phyloP scores from a whole-genome alignment of 768 basidiomycete species.

The Paxillus ammoniavirescens region DNA sequence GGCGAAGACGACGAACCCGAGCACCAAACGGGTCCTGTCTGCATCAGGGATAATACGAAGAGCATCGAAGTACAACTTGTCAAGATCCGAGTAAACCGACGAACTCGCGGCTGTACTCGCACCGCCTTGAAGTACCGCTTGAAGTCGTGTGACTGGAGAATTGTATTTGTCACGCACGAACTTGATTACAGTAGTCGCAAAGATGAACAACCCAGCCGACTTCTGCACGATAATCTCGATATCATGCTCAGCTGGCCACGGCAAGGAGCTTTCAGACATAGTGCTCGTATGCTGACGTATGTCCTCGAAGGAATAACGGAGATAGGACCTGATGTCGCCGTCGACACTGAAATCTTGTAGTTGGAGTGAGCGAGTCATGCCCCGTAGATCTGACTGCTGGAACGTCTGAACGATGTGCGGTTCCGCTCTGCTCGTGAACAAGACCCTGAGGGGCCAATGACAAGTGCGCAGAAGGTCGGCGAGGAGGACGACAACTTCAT shows the following conservation, averaged over 20 bases:
- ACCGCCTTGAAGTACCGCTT: constrained; percentile 7
- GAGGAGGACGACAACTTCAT: constrained; percentile 24
- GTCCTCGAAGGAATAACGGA: constrained; percentile 17
- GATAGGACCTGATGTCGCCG: constrained; percentile 22
- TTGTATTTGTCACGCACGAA: constrained; percentile 15
- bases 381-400: constrained; percentile 12
- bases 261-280: not conserved
- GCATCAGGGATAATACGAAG: constrained; percentile 8
- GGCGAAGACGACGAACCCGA: constrained; percentile 14
- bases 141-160: constrained; percentile 10
- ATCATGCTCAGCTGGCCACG: constrained; percentile 24
- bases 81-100: constrained; percentile 12
- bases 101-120: constrained; percentile 1
- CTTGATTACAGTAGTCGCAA: constrained; percentile 27
- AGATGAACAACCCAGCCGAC: constrained; percentile 27
- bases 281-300: constrained; percentile 6
- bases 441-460: constrained; percentile 22
- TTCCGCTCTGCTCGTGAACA: constrained; percentile 24
- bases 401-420: constrained; percentile 20
- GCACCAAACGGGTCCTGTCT: constrained; percentile 8
- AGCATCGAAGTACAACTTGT: constrained; percentile 14
- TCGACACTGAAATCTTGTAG: constrained; percentile 22
- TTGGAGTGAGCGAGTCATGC: constrained; percentile 4
- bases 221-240: constrained; percentile 17
- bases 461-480: constrained; percentile 11